Percentiles rank a stretch among this genome's conserved stretches.
phyloP scores from a whole-genome alignment of 106 monocot genomes.

The Gastrodia elata region DNA sequence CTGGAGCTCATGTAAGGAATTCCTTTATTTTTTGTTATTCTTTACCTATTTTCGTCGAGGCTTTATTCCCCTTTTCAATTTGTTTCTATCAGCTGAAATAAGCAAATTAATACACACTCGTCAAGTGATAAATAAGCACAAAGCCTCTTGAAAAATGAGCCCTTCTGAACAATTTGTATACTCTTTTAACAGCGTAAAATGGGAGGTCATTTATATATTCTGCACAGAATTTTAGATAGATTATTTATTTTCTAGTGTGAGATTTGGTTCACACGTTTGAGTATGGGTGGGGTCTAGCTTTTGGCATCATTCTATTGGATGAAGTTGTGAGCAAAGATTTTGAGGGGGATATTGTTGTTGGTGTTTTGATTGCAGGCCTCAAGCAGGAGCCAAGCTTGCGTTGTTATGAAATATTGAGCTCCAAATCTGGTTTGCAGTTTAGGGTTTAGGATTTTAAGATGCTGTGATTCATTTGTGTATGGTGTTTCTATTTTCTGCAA shows the following conservation, averaged over 20 bases:
- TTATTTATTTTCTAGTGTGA: too few species aligned
- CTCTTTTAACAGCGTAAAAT: neutral
- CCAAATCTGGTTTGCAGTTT: too few species aligned
- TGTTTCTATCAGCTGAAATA: neutral
- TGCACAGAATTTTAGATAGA: neutral
- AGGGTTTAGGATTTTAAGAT: too few species aligned
- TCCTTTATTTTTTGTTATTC: conserved; percentile 12
- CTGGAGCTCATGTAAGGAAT: conserved; percentile 63
- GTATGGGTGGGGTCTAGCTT: neutral
- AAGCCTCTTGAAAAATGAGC: neutral
- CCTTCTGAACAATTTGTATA: neutral
- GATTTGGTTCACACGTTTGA: neutral
- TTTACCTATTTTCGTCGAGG: too few species aligned
- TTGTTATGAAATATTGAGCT: neutral
- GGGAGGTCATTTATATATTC: neutral
- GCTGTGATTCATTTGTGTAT: too few species aligned
- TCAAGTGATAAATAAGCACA: neutral
- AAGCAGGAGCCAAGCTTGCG: neutral
- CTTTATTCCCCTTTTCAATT: neutral
- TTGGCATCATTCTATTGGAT: neutral
- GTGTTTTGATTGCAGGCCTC: conserved; percentile 16
- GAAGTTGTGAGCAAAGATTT: neutral
- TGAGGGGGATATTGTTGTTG: neutral
- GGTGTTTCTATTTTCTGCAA: too few species aligned
- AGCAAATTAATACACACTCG: neutral